Base-by-base conservation (phyloP, 495 filamentous ascomycete species). In the Hypoxylon rickii region DNA sequence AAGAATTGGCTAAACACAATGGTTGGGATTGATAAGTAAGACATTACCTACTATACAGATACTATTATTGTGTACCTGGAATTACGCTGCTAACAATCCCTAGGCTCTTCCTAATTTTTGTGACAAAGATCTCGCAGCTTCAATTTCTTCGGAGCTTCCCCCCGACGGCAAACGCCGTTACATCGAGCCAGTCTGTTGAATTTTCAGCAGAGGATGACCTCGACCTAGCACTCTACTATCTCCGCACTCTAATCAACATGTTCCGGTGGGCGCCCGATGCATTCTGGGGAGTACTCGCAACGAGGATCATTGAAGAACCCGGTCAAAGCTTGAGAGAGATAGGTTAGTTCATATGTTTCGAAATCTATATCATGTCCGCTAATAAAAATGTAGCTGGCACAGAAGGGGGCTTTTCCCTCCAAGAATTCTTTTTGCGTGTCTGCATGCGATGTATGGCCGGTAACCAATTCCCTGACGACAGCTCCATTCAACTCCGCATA, bases 1-100 rank as follows among this genome's bases (percentile, higher is more conserved):
- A 84, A 88, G 54, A 83, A 81, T 33, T 98, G 94, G 94, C 74
- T 98, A 6, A 86, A 88, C 61, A 89, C 82, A 38, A 74, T 95
- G 13, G 73, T 86, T 38, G 82, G 78, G n/a, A 73, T 89, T 58
- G 80, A 85, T 47, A 83, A 79, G 80, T 86, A 73, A 55, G 75
- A n/a, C n/a, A n/a, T n/a, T n/a, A n/a, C n/a, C n/a, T n/a, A n/a
- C n/a, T n/a, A n/a, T n/a, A n/a, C n/a, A n/a, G n/a, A n/a, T n/a
- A n/a, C n/a, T n/a, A n/a, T n/a, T n/a, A n/a, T n/a, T n/a, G n/a
- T n/a, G n/a, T n/a, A n/a, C n/a, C n/a, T n/a, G n/a, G n/a, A n/a
- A 3, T 26, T 26, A 1, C 8, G 3, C 22, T 7, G 26, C 59
- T 63, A 54, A 63, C 3, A 33, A 13, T 15, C 17, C 11, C 3